Evolutionary conservation across 345 rosid genomes (phyloP), one percentile per base, ranked within the genome.

Genomic region (Eucalyptus curtisii): DNA sequence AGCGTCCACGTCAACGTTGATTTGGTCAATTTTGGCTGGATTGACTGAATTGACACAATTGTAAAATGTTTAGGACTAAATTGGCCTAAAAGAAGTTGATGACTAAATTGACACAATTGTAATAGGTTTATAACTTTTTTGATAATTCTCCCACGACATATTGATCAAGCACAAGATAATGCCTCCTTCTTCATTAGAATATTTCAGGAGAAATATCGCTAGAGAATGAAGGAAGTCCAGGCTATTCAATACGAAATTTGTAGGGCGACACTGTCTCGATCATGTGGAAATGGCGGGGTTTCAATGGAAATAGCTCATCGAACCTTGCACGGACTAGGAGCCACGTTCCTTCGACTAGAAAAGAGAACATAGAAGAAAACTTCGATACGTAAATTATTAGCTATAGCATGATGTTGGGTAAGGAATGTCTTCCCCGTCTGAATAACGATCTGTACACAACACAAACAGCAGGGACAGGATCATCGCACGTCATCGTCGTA

Each of bases 101-200:
- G 0, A 50, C 1, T 52, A 0, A 52, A 52, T 52, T 1, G 1
- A 0, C 0, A 52, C 0, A 7, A 19, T 52, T 52, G 0, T 0
- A 52, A 19, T 17, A 7, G 0, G 0, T 52, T 17, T 7, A 52
- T 0, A 2, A 17, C 1, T 52, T 52, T 17, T 50, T 52, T 52
- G 2, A 0, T 52, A 52, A 19, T 52, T 52, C 24, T 52, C 10
- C 55, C 2, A 0, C 0, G 2, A 52, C 5, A 52, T 52, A 7
- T 19, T 19, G 10, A 52, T 52, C 2, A 3, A 64, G 5, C 7
- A 64, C 1, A 14, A 14, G 5, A 64, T n/a, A 64, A n/a, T 7
- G 0, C 14, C 76, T n/a, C 20, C 20, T 64, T 30, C 37, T 64
- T 64, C 20, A 3, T 64, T 64, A 5, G 1, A 31, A 0, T 64